Evolutionary conservation across 192 early-diverging fungal species (phyloP), one percentile per base, ranked within the genome.

Genomic region (Diversispora epigaea): DNA sequence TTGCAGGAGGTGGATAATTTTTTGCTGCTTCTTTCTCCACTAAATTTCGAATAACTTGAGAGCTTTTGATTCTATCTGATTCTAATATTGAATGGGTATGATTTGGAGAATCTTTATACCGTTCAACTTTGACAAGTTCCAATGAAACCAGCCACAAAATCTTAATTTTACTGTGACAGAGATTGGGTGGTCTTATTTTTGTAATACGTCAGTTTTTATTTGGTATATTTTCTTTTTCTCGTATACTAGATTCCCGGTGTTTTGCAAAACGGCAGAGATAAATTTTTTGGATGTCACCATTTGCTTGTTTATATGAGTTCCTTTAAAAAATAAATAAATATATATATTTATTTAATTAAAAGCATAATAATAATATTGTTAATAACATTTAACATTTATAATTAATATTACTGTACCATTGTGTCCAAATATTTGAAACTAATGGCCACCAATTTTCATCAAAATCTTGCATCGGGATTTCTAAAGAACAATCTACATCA

Each of bases 271-370:
- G n/a, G n/a, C n/a, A n/a, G n/a, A n/a, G 47, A 22, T 21, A 68
- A 8, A 17, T 19, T 50, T 68, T 68, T 6, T 43, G 21, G n/a
- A 22, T 52, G 25, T 50, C 21, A 50, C 46, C 46, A 54, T 52
- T 68, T 68, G 12, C 5, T 4, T 41, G 50, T 50, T 68, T 54
- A 50, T 68, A 50, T n/a, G 2, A 10, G 21, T 69, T 55, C 45
- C 17, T 52, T 54, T 32, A n/a, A n/a, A n/a, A n/a, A n/a, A n/a
- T n/a, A n/a, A n/a, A n/a, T n/a, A n/a, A n/a, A 10, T 17, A n/a
- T 69, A 15, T 40, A 69, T 25, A 69, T 69, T 22, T 69, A 52
- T 17, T 4, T 17, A n/a, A 69, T 49, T 4, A 69, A 69, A 43
- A 49, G 19, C 47, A 17, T 40, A 4, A 39, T 44, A 21, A 44